Conservation (phyloP, 2,329 filamentous ascomycete species). For the Septoria linicola region DNA sequence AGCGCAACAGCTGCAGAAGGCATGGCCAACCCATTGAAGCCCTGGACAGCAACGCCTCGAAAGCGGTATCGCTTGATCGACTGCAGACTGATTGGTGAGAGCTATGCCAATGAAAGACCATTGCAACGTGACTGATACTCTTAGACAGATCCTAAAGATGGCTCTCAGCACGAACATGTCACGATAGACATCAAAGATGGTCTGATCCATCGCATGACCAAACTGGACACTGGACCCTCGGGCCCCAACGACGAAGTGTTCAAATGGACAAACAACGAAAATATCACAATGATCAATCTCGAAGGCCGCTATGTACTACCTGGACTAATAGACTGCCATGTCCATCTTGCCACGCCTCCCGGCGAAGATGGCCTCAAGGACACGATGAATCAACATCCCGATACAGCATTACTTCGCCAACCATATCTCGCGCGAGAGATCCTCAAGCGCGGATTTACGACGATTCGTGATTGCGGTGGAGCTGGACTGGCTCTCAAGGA, state of each 20-base stretch:
- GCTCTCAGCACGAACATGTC: conserved; percentile 33
- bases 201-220: conserved; percentile 33
- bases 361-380: conserved; percentile 43
- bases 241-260: conserved; percentile 32
- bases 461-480: conserved; percentile 58
- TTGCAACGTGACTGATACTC: neutral
- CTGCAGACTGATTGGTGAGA: conserved; percentile 26
- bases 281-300: conserved; percentile 41
- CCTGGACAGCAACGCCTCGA: conserved; percentile 25
- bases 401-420: conserved; percentile 47
- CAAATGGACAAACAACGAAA: conserved; percentile 30
- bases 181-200: conserved; percentile 36
- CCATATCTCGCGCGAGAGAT: conserved; percentile 52
- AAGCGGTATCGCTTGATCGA: conserved; percentile 28
- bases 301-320: conserved; percentile 50
- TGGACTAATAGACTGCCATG: conserved; percentile 54
- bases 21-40: conserved; percentile 24
- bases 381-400: conserved; percentile 39
- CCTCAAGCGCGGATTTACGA: conserved; percentile 59
- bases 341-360: conserved; percentile 50
- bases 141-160: conserved; percentile 35
- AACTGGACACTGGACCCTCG: conserved; percentile 28
- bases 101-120: neutral
- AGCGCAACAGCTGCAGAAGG: neutral
- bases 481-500: conserved; percentile 56